phyloP scores from a whole-genome alignment of 176 grass and related monocot genomes.

The Dactylis glomerata region DNA sequence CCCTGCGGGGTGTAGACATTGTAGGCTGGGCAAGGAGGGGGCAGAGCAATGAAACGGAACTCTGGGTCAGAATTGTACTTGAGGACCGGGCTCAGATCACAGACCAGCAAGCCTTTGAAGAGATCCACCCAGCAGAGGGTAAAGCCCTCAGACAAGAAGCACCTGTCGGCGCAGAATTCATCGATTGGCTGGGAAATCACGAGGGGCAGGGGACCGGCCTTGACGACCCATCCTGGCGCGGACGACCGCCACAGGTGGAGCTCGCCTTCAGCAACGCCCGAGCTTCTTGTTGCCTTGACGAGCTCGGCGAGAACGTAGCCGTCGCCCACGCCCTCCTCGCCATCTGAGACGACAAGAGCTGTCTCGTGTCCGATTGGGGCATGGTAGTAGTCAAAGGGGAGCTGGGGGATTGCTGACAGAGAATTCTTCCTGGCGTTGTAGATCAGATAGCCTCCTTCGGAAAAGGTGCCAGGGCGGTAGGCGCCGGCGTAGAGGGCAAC shows the following conservation, averaged over 20 bases:
- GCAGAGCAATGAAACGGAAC: too few relatives aligned
- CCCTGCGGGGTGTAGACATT: too few relatives aligned
- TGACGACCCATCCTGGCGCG: not conserved
- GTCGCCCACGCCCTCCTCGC: not conserved
- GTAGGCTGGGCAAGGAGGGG: too few relatives aligned
- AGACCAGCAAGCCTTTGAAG: too few relatives aligned
- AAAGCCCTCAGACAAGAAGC: too few relatives aligned
- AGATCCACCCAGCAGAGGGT: too few relatives aligned
- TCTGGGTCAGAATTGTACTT: too few relatives aligned
- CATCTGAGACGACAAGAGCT: too few relatives aligned
- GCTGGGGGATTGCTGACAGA: not conserved
- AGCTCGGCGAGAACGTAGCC: constrained; percentile 4
- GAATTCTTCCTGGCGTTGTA: not conserved
- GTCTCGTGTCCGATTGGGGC: not conserved
- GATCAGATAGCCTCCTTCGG: constrained; percentile 3
- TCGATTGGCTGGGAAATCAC: not conserved
- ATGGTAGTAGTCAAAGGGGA: not conserved
- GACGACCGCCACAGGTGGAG: not conserved
- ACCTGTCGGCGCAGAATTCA: not conserved
- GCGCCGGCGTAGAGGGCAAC: too few relatives aligned
- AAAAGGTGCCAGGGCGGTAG: not conserved
- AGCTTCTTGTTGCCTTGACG: not conserved
- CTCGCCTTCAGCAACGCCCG: not conserved
- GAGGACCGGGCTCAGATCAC: too few relatives aligned
- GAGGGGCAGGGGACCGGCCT: not conserved